Percentiles rank a stretch among this genome's conserved stretches.
Conservation (phyloP, 2,329 filamentous ascomycete species). For the Aspergillus ruber region DNA sequence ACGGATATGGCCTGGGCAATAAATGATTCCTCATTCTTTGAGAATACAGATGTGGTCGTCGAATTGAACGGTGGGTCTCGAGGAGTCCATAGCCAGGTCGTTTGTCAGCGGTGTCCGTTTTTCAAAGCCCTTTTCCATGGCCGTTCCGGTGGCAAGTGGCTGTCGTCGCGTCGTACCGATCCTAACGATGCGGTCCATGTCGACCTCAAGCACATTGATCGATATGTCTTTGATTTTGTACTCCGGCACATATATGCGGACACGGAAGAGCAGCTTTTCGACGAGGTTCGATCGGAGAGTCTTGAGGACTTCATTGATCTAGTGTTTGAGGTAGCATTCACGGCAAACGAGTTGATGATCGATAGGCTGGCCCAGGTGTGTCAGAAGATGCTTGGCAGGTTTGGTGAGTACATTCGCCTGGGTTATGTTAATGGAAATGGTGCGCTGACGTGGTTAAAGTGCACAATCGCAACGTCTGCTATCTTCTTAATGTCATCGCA, state of each 20-base stretch:
- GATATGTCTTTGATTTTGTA: constrained; percentile 68
- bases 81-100: constrained; percentile 66
- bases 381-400: constrained; percentile 73
- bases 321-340: constrained; percentile 82
- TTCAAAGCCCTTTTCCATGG: constrained; percentile 86
- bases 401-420: constrained; percentile 43
- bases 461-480: constrained; percentile 78
- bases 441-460: constrained; percentile 40
- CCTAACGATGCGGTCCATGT: constrained; percentile 55
- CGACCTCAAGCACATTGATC: constrained; percentile 74
- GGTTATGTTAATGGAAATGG: neutral
- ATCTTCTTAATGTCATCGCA: constrained; percentile 77
- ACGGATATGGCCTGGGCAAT: constrained; percentile 66
- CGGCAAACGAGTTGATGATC: constrained; percentile 92
- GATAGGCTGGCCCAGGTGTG: constrained; percentile 85
- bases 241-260: constrained; percentile 80
- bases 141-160: constrained; percentile 78
- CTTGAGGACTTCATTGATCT: constrained; percentile 82
- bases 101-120: constrained; percentile 84
- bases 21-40: constrained; percentile 63
- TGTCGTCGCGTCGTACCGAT: constrained; percentile 57
- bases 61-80: constrained; percentile 67
- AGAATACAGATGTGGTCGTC: constrained; percentile 71
- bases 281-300: constrained; percentile 62
- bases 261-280: constrained; percentile 71